A percentile compares a stretch with the other conserved stretches of the same genome.
Evolutionary conservation across 108 stramenopile genomes (phyloP).

Genomic region (Cyclotella kingstonii): DNA sequence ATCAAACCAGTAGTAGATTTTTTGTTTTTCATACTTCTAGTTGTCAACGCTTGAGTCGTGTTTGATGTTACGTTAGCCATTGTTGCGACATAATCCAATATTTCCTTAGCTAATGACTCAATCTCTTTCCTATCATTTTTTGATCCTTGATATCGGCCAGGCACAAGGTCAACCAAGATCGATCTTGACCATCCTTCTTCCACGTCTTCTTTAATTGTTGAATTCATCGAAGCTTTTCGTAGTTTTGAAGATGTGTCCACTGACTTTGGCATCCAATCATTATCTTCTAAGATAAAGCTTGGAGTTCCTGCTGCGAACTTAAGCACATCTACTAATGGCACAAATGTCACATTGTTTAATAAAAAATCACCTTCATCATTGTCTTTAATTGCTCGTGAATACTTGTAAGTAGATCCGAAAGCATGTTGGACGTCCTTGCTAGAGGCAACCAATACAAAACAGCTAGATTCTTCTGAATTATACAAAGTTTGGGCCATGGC

Average conservation of each 20-base stretch:
- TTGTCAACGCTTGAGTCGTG: not conserved
- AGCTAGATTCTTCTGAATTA: conserved; percentile 36
- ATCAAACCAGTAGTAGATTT: not conserved
- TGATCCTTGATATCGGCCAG: conserved; percentile 7
- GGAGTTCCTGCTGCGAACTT: conserved; percentile 28
- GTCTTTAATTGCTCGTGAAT: not conserved
- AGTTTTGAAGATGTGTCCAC: not conserved
- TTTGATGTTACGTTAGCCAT: conserved; percentile 17
- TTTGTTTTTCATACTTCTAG: not conserved
- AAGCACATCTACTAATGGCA: conserved; percentile 38
- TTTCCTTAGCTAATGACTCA: conserved; percentile 7
- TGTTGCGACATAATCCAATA: conserved; percentile 18
- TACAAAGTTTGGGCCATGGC: conserved; percentile 17
- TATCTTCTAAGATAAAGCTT: conserved; percentile 14
- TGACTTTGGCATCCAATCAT: conserved; percentile 12
- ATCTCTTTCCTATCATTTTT: not conserved
- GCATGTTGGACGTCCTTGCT: conserved; percentile 8
- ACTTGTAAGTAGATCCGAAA: conserved; percentile 3
- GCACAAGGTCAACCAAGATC: conserved; percentile 28
- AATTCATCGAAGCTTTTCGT: not conserved
- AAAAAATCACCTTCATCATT: not conserved
- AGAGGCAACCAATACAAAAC: conserved; percentile 25
- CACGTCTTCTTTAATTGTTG: not conserved
- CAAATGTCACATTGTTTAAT: conserved; percentile 8
- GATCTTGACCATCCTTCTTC: conserved; percentile 18